phyloP scores from a whole-genome alignment of 2,329 filamentous ascomycete species.

The Cladosporium oxysporum region DNA sequence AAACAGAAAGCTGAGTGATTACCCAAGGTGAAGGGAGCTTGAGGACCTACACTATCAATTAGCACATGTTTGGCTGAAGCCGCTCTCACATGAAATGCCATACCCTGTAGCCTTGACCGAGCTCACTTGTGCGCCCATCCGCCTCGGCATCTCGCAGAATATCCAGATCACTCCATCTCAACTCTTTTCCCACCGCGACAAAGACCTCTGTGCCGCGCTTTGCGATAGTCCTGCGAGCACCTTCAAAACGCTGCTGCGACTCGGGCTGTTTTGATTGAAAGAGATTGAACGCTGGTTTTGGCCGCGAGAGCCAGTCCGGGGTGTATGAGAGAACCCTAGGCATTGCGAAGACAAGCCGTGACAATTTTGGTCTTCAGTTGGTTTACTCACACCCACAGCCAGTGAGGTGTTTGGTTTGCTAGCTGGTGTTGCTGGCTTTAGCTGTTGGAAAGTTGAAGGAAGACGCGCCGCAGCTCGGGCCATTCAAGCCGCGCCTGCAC shows the following conservation, averaged over 20 bases:
- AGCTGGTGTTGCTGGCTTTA: slow-evolving; percentile 1
- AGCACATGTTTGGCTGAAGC: background rate
- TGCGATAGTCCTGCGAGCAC: slow-evolving; percentile 66
- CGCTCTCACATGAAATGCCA: slow-evolving; percentile 9
- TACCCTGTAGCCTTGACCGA: slow-evolving; percentile 29
- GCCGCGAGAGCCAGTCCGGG: slow-evolving; percentile 80
- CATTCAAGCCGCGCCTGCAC: slow-evolving; percentile 7
- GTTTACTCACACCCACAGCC: background rate
- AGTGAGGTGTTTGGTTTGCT: background rate
- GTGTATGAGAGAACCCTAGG: slow-evolving; percentile 83
- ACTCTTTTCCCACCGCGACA: slow-evolving; percentile 81
- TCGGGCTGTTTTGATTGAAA: slow-evolving; percentile 56
- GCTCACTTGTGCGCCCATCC: slow-evolving; percentile 17
- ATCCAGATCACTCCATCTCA: slow-evolving; percentile 85
- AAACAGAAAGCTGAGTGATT: slow-evolving; percentile 82
- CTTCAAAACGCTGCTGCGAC: slow-evolving; percentile 28
- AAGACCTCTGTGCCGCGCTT: slow-evolving; percentile 85
- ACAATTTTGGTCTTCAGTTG: background rate
- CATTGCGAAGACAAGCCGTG: slow-evolving; percentile 56
- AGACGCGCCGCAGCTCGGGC: background rate
- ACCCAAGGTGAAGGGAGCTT: slow-evolving; percentile 76
- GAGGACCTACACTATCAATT: slow-evolving; percentile 58
- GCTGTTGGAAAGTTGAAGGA: slow-evolving; percentile 1
- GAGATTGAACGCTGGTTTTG: slow-evolving; percentile 74
- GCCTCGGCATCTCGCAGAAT: slow-evolving; percentile 65